Evolutionary conservation across 116 monocot genomes (phyloP).

Genomic region (Trichopus zeylanicus): DNA sequence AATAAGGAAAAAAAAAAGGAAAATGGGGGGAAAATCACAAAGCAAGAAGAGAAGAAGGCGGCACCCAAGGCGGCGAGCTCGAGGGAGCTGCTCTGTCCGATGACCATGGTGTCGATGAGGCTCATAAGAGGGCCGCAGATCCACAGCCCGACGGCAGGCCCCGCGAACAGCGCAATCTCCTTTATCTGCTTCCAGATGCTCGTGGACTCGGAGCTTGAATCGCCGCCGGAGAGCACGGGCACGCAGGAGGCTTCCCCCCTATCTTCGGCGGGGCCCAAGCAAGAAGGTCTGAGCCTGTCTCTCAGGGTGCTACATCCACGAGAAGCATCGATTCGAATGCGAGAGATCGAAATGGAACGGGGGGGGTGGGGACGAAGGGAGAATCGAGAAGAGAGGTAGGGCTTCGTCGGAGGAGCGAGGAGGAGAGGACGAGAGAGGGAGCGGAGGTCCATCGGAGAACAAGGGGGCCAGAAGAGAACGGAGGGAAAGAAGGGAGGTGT

Average conservation of each 20-base stretch:
- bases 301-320: not conserved
- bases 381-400: not conserved
- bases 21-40: not conserved
- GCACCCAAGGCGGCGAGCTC: constrained; percentile 88
- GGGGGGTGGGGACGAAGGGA: not conserved
- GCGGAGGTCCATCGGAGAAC: not conserved
- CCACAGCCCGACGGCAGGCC: constrained; percentile 87
- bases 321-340: not conserved
- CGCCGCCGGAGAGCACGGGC: not conserved
- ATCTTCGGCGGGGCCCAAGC: not conserved
- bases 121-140: constrained; percentile 95
- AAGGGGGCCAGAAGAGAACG: no score
- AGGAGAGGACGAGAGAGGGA: not conserved
- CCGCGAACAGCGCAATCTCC: constrained; percentile 78
- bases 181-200: constrained; percentile 76
- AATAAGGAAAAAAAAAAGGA: not conserved
- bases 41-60: no score
- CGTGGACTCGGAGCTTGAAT: constrained; percentile 3
- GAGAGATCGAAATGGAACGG: not conserved
- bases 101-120: constrained; percentile 92
- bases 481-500: not conserved
- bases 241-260: not conserved
- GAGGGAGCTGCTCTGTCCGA: constrained; percentile 80
- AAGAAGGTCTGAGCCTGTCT: not conserved
- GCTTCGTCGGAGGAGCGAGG: not conserved